A percentile compares a stretch with the other conserved stretches of the same genome.
phyloP scores from a whole-genome alignment of 495 filamentous ascomycete genomes.

The Talaromyces stipitatus region DNA sequence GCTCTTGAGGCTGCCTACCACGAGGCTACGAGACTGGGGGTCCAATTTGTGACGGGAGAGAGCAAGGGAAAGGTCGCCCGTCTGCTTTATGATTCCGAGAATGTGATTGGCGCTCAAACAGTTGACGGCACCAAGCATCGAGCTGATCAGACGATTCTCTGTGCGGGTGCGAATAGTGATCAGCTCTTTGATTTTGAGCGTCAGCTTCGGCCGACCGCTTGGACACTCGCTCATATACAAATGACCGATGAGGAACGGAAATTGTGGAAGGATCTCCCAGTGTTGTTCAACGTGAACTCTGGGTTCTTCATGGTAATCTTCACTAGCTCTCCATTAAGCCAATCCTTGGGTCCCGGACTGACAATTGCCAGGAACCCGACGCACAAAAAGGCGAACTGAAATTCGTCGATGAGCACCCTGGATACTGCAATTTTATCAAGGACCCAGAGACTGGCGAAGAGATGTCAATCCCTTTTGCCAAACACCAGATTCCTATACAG shows the following conservation, averaged over 20 bases:
- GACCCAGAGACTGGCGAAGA: slow-evolving; percentile 11
- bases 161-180: slow-evolving; percentile 41
- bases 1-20: slow-evolving; percentile 35
- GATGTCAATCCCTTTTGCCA: slow-evolving; percentile 38
- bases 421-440: slow-evolving; percentile 40
- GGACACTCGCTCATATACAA: slow-evolving; percentile 44
- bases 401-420: slow-evolving; percentile 50
- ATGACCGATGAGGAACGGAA: slow-evolving; percentile 37
- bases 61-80: slow-evolving; percentile 26
- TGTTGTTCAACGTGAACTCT: slow-evolving; percentile 42
- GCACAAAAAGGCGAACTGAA: slow-evolving; percentile 43
- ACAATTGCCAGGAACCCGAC: slow-evolving; percentile 39
- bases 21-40: slow-evolving; percentile 38
- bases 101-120: slow-evolving; percentile 30
- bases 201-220: slow-evolving; percentile 45
- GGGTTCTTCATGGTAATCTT: slow-evolving; percentile 47
- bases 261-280: slow-evolving; percentile 37
- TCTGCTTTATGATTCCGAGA: slow-evolving; percentile 23
- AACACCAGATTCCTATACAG: slow-evolving; percentile 38
- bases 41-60: slow-evolving; percentile 32
- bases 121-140: slow-evolving; percentile 23
- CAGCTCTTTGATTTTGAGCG: slow-evolving; percentile 34
- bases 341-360: too few species aligned
- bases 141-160: slow-evolving; percentile 35
- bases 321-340: too few species aligned